Evolutionary conservation across 306 rosid species (phyloP).

Genomic region (Casuarina glauca): DNA sequence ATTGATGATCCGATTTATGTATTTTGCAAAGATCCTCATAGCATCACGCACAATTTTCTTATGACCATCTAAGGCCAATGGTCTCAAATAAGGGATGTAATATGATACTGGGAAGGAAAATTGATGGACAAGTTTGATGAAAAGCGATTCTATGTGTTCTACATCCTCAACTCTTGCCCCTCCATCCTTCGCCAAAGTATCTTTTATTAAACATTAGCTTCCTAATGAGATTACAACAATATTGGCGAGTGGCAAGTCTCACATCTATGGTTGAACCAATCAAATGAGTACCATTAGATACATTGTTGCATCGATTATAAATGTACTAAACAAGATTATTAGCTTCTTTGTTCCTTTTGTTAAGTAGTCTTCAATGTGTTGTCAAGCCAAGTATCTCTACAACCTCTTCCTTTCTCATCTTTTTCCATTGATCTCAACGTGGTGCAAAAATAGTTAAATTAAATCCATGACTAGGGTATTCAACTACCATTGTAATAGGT

Average conservation of each 20-base stretch:
- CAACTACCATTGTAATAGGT: slow-evolving; percentile 20
- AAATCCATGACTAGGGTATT: slow-evolving; percentile 20
- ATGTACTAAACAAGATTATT: slow-evolving; percentile 36
- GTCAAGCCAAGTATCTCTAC: slow-evolving; percentile 18
- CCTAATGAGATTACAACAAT: slow-evolving; percentile 30
- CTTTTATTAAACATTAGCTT: slow-evolving; percentile 34
- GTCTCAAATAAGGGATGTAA: slow-evolving; percentile 35
- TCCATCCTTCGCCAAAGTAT: slow-evolving; percentile 43
- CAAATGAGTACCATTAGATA: not conserved
- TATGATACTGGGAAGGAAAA: slow-evolving; percentile 36
- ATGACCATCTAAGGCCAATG: slow-evolving; percentile 43
- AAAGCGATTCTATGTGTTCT: slow-evolving; percentile 31
- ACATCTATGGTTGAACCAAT: slow-evolving; percentile 26
- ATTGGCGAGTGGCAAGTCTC: slow-evolving; percentile 23
- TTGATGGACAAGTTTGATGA: slow-evolving; percentile 15
- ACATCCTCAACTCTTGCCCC: slow-evolving; percentile 44
- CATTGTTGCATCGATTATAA: slow-evolving; percentile 13
- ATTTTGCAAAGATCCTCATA: slow-evolving; percentile 12
- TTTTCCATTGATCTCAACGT: slow-evolving; percentile 32
- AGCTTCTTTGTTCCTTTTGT: slow-evolving; percentile 41
- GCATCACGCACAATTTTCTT: slow-evolving; percentile 14
- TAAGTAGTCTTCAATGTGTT: slow-evolving; percentile 23
- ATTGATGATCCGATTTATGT: slow-evolving; percentile 37
- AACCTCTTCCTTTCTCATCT: slow-evolving; percentile 31
- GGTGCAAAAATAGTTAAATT: slow-evolving; percentile 8